phyloP scores from a whole-genome alignment of 768 basidiomycete genomes.

The Mycena sanguinolenta region DNA sequence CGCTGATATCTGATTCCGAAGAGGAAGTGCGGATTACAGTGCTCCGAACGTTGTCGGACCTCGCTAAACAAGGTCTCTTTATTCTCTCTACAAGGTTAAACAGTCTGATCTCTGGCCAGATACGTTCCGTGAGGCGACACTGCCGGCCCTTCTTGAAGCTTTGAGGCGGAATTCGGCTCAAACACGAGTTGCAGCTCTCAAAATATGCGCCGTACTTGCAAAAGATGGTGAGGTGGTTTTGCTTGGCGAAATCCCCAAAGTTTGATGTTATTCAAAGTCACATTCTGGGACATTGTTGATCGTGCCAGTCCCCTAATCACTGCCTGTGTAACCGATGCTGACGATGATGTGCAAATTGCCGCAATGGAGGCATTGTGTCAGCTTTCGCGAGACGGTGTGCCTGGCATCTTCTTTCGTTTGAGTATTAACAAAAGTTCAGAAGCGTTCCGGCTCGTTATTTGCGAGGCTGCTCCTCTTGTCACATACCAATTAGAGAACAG shows the following conservation, averaged over 20 bases:
- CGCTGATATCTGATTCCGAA: constrained; percentile 4
- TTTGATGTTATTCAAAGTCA: background rate
- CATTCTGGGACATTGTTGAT: background rate
- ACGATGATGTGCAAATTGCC: background rate
- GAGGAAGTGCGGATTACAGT: constrained; percentile 6
- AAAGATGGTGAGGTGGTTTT: background rate
- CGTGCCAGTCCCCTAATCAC: background rate
- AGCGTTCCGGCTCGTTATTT: constrained; percentile 3
- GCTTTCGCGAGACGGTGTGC: constrained; percentile 15
- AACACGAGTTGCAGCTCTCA: background rate
- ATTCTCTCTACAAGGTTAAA: background rate
- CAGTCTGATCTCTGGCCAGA: background rate
- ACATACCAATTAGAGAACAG: background rate
- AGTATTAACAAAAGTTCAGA: background rate
- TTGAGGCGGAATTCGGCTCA: background rate
- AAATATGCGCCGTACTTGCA: background rate
- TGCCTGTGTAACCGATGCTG: background rate
- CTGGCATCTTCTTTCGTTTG: background rate
- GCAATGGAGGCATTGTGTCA: constrained; percentile 1
- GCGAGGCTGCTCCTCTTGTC: background rate
- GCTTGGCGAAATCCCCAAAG: background rate
- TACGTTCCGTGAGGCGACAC: background rate
- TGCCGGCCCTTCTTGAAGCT: background rate
- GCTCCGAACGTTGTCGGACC: constrained; percentile 1
- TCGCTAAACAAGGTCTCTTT: constrained; percentile 9